phyloP scores from a whole-genome alignment of 2,329 filamentous ascomycete species.

The Aphanoascus verrucosus region DNA sequence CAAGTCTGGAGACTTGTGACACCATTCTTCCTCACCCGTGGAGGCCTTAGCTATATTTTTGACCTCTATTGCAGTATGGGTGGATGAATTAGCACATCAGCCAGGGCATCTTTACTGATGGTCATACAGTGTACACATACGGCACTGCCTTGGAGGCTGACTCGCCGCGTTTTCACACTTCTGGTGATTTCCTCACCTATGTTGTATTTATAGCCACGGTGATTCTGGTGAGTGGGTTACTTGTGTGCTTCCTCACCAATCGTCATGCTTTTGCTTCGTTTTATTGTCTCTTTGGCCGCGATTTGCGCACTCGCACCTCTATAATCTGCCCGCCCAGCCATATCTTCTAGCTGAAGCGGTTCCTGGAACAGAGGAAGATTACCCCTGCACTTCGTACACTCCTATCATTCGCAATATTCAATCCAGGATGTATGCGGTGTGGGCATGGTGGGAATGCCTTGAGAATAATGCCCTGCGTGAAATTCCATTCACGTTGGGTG shows the following conservation, averaged over 20 bases:
- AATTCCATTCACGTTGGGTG: constrained; percentile 49
- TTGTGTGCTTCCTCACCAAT: constrained; percentile 11
- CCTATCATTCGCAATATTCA: constrained; percentile 57
- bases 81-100: constrained; percentile 14
- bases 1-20: constrained; percentile 51
- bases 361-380: constrained; percentile 76
- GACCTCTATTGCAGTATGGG: constrained; percentile 61
- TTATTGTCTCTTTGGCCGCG: constrained; percentile 13
- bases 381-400: constrained; percentile 53
- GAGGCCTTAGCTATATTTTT: constrained; percentile 49
- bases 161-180: constrained; percentile 59
- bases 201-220: constrained; percentile 59
- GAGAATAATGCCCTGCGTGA: constrained; percentile 50
- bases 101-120: constrained; percentile 23
- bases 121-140: constrained; percentile 58
- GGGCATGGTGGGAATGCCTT: constrained; percentile 66
- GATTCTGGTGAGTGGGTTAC: constrained; percentile 61
- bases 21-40: constrained; percentile 49
- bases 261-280: constrained; percentile 17
- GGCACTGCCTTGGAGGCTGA: constrained; percentile 60
- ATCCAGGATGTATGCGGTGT: constrained; percentile 53
- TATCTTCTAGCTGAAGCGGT: constrained; percentile 60
- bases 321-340: constrained; percentile 70
- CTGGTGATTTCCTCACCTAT: constrained; percentile 73
- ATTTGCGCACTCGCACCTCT: constrained; percentile 41